Conservation (phyloP, 164 flowering plant genomes). For the Macadamia integrifolia region DNA sequence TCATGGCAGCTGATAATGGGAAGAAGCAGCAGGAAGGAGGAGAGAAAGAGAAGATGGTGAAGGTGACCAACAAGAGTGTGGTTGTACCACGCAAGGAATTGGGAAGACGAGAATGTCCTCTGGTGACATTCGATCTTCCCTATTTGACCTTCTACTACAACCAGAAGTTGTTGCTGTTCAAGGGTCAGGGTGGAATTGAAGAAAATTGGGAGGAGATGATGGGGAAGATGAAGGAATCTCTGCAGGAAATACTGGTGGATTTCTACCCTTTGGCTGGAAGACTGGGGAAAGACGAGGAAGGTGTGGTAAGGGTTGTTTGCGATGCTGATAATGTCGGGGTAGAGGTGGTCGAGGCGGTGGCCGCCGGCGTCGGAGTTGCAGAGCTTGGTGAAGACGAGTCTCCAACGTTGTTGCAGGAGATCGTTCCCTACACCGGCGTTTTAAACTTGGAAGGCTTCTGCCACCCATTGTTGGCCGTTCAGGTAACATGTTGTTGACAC, state of each 20-base stretch:
- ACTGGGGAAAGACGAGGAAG: conserved; percentile 76
- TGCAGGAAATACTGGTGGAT: conserved; percentile 53
- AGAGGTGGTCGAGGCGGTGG: conserved; percentile 59
- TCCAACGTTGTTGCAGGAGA: conserved; percentile 41
- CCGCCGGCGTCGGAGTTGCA: conserved; percentile 39
- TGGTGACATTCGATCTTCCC: conserved; percentile 90
- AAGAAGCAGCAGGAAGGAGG: too few relatives aligned
- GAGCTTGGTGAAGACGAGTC: conserved; percentile 62
- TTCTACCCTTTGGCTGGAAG: conserved; percentile 77
- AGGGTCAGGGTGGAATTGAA: conserved; percentile 36
- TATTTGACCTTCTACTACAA: conserved; percentile 85
- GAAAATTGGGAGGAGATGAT: conserved; percentile 38
- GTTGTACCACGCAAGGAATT: conserved; percentile 47
- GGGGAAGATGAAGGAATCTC: conserved; percentile 61
- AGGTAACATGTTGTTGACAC: conserved; percentile 33
- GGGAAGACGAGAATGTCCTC: conserved; percentile 54
- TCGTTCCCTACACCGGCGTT: conserved; percentile 66
- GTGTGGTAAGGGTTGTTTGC: conserved; percentile 68
- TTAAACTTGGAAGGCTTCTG: conserved; percentile 73
- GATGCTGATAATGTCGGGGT: conserved; percentile 70
- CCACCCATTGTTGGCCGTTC: conserved; percentile 67
- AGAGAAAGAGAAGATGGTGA: conserved; percentile 27
- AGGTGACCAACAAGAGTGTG: conserved; percentile 29
- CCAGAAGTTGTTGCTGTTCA: conserved; percentile 83
- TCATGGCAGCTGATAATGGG: too few relatives aligned